A percentile compares a stretch with the other conserved stretches of the same genome.
phyloP scores from a whole-genome alignment of 192 early-diverging fungal species.

The Linnemannia elongata region DNA sequence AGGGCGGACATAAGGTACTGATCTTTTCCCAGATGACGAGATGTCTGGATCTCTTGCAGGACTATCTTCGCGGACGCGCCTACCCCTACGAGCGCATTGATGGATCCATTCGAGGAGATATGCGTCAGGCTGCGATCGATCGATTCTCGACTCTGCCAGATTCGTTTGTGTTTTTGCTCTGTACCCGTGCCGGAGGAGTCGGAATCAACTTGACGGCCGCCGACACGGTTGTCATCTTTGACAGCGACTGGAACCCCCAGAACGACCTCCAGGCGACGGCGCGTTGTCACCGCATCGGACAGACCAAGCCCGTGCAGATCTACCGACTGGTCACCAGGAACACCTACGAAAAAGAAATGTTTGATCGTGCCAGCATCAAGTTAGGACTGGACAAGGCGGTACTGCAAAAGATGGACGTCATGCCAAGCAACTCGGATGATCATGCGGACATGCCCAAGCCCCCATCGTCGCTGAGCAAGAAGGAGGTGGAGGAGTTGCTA shows the following conservation, averaged over 20 bases:
- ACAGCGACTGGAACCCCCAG: slow-evolving; percentile 92
- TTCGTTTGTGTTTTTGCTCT: slow-evolving; percentile 89
- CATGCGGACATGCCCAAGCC: slow-evolving; percentile 61
- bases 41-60: slow-evolving; percentile 85
- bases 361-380: slow-evolving; percentile 90
- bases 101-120: slow-evolving; percentile 81
- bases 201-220: slow-evolving; percentile 92
- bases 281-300: slow-evolving; percentile 89
- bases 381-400: slow-evolving; percentile 86
- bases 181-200: slow-evolving; percentile 89
- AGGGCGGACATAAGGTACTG: slow-evolving; percentile 86
- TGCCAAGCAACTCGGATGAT: slow-evolving; percentile 57
- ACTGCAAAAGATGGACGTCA: slow-evolving; percentile 80
- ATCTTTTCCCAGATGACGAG: slow-evolving; percentile 92
- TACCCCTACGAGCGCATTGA: slow-evolving; percentile 88
- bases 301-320: slow-evolving; percentile 86
- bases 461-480: slow-evolving; percentile 74
- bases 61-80: slow-evolving; percentile 80
- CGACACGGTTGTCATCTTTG: slow-evolving; percentile 91
- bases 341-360: slow-evolving; percentile 92
- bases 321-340: slow-evolving; percentile 84
- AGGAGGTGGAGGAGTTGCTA: slow-evolving; percentile 86
- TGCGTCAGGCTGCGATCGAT: slow-evolving; percentile 89
- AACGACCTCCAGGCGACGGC: slow-evolving; percentile 91
- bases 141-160: slow-evolving; percentile 82